phyloP scores from a whole-genome alignment of 495 filamentous ascomycete species.

The Trichocladium uniseriatum region DNA sequence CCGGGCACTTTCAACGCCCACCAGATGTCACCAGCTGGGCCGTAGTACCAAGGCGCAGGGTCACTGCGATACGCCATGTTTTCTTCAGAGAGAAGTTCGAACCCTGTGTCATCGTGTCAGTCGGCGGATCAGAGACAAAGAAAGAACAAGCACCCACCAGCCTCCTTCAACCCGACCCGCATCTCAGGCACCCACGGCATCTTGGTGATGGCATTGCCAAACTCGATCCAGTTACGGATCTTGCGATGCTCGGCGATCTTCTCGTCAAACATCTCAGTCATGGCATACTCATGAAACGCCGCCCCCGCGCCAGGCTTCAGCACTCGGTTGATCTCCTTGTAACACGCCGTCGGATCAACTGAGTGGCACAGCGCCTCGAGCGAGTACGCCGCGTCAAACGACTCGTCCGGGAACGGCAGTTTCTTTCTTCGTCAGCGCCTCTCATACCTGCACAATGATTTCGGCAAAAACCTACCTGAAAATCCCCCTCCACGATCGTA shows the following conservation, averaged over 20 bases:
- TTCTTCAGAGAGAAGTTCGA: constrained; percentile 10
- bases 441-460: no score
- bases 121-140: no score
- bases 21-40: constrained; percentile 11
- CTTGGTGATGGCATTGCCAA: constrained; percentile 13
- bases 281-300: constrained; percentile 14
- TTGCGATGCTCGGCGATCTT: constrained; percentile 5
- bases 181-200: constrained; percentile 15
- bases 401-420: constrained; percentile 15
- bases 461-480: no score
- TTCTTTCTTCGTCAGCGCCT: constrained; percentile 6
- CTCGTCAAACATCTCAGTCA: constrained; percentile 17
- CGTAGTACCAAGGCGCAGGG: constrained; percentile 13
- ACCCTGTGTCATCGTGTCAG: not conserved
- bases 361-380: constrained; percentile 15
- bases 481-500: constrained; percentile 6
- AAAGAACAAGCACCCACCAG: constrained; percentile 1
- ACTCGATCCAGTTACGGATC: constrained; percentile 18
- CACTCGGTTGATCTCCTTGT: constrained; percentile 14
- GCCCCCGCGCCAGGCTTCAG: constrained; percentile 16
- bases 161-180: constrained; percentile 3
- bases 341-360: constrained; percentile 5
- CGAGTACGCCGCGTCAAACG: constrained; percentile 16
- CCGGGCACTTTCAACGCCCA: constrained; percentile 6
- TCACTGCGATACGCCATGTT: constrained; percentile 11